Base-by-base conservation (phyloP, 768 basidiomycete genomes). In the Peribolospora baueri region DNA sequence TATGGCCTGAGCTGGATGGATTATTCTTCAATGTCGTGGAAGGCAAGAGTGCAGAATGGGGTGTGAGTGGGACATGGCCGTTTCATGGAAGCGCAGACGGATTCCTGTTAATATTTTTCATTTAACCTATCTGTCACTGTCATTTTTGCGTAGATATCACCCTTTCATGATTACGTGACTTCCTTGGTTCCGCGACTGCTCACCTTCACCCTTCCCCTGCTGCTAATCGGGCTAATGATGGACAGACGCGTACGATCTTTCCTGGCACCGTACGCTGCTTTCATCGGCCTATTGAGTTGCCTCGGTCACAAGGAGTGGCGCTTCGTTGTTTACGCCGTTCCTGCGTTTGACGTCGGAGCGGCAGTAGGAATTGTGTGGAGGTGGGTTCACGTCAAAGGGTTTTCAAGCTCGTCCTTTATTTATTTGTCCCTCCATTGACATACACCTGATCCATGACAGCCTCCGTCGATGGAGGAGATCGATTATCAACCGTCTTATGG, bases 251-350 rank as follows among this genome's bases (percentile, higher is more conserved):
- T 77, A 48, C 73, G 74, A 3, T 63, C 68, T 3, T 69, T 82
- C 43, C 66, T 80, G 4, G 51, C 73, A 7, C 75, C 80, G 0
- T 70, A 75, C 3, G 38, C 78, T 4, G 56, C 63, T 0, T 82
- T 81, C 57, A 63, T 85, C 6, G 66, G 63, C 3, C 60, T 80
- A 3, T 75, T 97, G 65, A 88, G 86, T 64, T 70, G 65, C 40
- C 70, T 95, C 1, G 80, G 76, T 0, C 93, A 98, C 68, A 98
- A 98, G 65, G 93, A 98, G 68, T 98, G 93, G 93, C 76, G 93
- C 5, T 98, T 98, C 67, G 71, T 97, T 55, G 74, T 86, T 6
- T 97, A 97, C 63, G 74, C 78, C 13, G 75, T 95, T 0, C 88
- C 90, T 0, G 64, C 77, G 2, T 70, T 86, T 66, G 91, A 93